A percentile compares a stretch with the other conserved stretches of the same genome.
Conservation (phyloP, 176 grass and related monocot genomes). For the Oryza punctata region DNA sequence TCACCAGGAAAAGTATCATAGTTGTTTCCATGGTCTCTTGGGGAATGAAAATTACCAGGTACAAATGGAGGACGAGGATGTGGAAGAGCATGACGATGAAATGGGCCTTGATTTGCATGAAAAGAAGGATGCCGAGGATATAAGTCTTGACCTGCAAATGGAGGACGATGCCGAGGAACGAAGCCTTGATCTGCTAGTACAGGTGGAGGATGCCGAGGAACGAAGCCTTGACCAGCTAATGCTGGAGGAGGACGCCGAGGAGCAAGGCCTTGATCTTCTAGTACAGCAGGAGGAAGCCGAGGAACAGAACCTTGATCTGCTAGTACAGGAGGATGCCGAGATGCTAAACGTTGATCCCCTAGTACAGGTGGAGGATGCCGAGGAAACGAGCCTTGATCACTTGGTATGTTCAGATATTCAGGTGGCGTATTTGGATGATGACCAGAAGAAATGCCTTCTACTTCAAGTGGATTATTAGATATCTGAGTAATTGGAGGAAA, state of each 20-base stretch:
- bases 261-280: neutral
- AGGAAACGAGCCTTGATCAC: neutral
- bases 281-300: neutral
- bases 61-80: neutral
- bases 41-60: neutral
- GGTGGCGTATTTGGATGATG: neutral
- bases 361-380: neutral
- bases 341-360: neutral
- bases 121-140: neutral
- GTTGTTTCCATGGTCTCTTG: neutral
- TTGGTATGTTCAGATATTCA: neutral
- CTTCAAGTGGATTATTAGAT: neutral
- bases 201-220: neutral
- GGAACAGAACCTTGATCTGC: neutral
- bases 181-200: neutral
- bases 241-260: neutral
- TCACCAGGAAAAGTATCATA: neutral
- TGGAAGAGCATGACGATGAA: neutral
- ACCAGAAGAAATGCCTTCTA: neutral
- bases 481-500: neutral
- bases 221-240: neutral
- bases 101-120: neutral
- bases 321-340: neutral
- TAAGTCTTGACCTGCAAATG: neutral
- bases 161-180: neutral